Percentiles rank a stretch among this genome's conserved stretches.
These are phyloP conservation scores for Fonsecaea pedrosoi DNA, from an alignment of 2,329 filamentous ascomycete genomes.

Conservation along the genomic window DNA sequence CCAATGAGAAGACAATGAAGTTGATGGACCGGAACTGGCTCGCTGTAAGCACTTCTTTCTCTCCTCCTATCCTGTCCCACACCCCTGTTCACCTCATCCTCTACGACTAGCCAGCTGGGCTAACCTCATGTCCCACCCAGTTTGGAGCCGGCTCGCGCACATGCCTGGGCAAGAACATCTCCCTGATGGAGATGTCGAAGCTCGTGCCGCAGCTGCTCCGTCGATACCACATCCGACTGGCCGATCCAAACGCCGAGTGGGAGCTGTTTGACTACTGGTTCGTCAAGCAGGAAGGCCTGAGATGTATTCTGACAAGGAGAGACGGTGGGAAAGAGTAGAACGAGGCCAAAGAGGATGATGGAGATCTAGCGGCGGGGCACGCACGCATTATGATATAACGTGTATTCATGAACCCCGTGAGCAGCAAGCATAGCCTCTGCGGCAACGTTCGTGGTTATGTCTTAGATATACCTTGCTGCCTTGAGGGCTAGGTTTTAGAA, in stretches of 20 bases:
- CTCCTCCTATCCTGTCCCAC: background rate
- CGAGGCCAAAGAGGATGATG: background rate
- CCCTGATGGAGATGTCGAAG: slow-evolving; percentile 41
- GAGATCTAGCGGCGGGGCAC: too few species aligned
- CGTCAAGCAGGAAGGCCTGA: slow-evolving; percentile 46
- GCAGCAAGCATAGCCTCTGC: too few species aligned
- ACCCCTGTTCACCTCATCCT: too few species aligned
- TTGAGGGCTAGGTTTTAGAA: too few species aligned
- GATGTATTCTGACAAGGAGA: slow-evolving; percentile 21
- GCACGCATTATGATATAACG: too few species aligned
- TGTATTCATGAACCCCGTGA: too few species aligned
- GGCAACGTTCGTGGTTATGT: too few species aligned
- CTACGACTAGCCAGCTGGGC: background rate
- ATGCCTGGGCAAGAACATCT: slow-evolving; percentile 41
- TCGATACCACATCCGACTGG: slow-evolving; percentile 34
- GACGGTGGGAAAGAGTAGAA: background rate
- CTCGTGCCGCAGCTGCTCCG: slow-evolving; percentile 39
- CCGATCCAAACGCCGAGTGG: slow-evolving; percentile 36
- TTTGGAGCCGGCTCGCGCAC: slow-evolving; percentile 62
- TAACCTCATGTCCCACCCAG: slow-evolving; percentile 16
- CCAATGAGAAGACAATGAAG: slow-evolving; percentile 23
- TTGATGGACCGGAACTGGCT: slow-evolving; percentile 44
- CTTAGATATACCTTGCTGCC: too few species aligned
- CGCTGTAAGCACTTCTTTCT: slow-evolving; percentile 37
- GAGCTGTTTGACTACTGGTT: slow-evolving; percentile 55